Conservation (phyloP, 2,329 filamentous ascomycete species). For the Botryotinia globosa region DNA sequence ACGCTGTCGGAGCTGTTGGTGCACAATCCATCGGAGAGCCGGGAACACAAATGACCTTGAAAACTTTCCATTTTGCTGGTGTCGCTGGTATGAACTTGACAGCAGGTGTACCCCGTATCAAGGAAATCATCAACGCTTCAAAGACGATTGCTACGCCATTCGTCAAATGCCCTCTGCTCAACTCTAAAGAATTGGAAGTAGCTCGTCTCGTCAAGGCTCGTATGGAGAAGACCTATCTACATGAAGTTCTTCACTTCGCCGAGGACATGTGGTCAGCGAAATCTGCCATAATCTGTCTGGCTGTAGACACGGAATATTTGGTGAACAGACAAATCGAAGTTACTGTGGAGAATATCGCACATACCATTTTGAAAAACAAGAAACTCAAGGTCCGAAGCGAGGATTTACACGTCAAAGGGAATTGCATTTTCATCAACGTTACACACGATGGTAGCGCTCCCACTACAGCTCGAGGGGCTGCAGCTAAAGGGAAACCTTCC, state of each 20-base stretch:
- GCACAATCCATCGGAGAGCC: constrained; percentile 98
- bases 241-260: constrained; percentile 75
- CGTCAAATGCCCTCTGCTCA: constrained; percentile 81
- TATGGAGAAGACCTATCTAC: constrained; percentile 91
- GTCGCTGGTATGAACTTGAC: constrained; percentile 99
- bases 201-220: constrained; percentile 90
- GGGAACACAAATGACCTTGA: constrained; percentile 97
- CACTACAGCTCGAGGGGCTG: constrained; percentile 27
- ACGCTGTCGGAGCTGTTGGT: constrained; percentile 92
- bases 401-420: constrained; percentile 61
- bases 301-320: constrained; percentile 77
- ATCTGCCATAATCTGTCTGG: constrained; percentile 73
- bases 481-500: constrained; percentile 30
- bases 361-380: constrained; percentile 74
- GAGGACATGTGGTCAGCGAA: constrained; percentile 85
- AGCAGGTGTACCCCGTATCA: constrained; percentile 98
- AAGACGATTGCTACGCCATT: constrained; percentile 92
- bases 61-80: constrained; percentile 99
- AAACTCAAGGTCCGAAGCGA: constrained; percentile 72
- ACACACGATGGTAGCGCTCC: constrained; percentile 50
- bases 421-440: constrained; percentile 72
- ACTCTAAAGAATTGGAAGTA: constrained; percentile 69
- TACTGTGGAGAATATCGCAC: constrained; percentile 66
- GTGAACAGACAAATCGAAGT: constrained; percentile 80
- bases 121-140: constrained; percentile 99